Conservation (phyloP, 805 yeast species). For the Cyberlindnera xylosilytica region DNA sequence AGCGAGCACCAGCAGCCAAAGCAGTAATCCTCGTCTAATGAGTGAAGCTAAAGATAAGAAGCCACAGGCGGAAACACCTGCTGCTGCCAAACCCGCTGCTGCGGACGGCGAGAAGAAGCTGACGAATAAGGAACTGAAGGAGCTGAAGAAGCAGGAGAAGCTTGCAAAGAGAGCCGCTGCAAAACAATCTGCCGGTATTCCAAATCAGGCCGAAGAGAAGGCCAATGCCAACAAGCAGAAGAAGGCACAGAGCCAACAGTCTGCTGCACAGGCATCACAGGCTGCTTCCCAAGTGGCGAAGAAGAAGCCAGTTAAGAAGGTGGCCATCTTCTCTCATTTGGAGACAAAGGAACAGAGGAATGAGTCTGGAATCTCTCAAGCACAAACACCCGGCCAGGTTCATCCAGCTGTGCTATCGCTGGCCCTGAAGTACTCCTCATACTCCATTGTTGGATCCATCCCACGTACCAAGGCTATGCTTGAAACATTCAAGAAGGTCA, state of each 20-base stretch:
- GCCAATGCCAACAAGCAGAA: slow-evolving; percentile 33
- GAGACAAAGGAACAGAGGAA: slow-evolving; percentile 77
- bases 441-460: slow-evolving; percentile 85
- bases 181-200: slow-evolving; percentile 64
- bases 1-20: neutral
- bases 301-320: slow-evolving; percentile 45
- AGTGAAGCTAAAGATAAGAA: slow-evolving; percentile 2
- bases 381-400: slow-evolving; percentile 40
- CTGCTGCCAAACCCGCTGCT: slow-evolving; percentile 2
- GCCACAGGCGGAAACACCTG: neutral
- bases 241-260: slow-evolving; percentile 35
- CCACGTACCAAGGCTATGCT: slow-evolving; percentile 84
- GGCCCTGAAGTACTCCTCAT: slow-evolving; percentile 77
- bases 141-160: slow-evolving; percentile 82
- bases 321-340: slow-evolving; percentile 72
- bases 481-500: slow-evolving; percentile 76
- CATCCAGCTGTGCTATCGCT: slow-evolving; percentile 83
- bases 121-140: slow-evolving; percentile 81
- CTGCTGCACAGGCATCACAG: neutral
- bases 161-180: slow-evolving; percentile 91
- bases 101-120: slow-evolving; percentile 33
- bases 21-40: neutral
- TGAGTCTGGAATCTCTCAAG: slow-evolving; percentile 26
- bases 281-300: slow-evolving; percentile 15
- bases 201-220: slow-evolving; percentile 35